Base-by-base conservation (phyloP, 192 early-diverging fungal genomes). In the Linnemannia hyalina region DNA sequence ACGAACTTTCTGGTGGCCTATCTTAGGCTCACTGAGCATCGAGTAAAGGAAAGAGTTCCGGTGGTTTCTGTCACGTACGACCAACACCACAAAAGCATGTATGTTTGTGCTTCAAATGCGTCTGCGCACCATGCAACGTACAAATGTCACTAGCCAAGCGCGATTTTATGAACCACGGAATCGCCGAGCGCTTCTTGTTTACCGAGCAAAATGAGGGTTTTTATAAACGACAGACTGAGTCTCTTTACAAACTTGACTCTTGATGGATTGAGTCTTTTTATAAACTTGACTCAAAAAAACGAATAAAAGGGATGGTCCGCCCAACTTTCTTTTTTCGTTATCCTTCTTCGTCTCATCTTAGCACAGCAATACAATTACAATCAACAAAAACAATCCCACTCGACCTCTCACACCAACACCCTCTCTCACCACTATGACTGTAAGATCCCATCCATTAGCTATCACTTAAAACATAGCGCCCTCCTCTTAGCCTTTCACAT, bases 401-500 rank as follows among this genome's bases (percentile, higher is more conserved):
- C 72, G 35, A 16, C 22, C 52, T 4, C 3, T 22, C 54, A 20
- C 49, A 44, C 52, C 29, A 18, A 74, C 73, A 6, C 38, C 23
- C 6, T 4, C 13, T 3, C 23, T 60, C 74, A 13, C 29, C 60
- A 75, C 20, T n/a, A 75, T 75, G 49, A 73, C 78, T 57, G 78
- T 80, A 49, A 80, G 54, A 11, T 18, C 11, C 36, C n/a, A 60
- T 75, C 6, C 13, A 35, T 23, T 23, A 20, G 4, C 26, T 11
- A 41, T 35, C 38, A 36, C 40, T 13, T 4, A 29, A 10, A 9
- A 20, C 69, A 38, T 4, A 13, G 18, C 16, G 68, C 18, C 2
- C 6, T 11, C 18, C 69, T 23, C 69, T 70, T 22, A 23, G 49
- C 49, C 20, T 18, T 52, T 52, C 20, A 20, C 16, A 42, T 23